Evolutionary conservation across 768 basidiomycete species (phyloP).

Genomic region (Amanita fuliginea): DNA sequence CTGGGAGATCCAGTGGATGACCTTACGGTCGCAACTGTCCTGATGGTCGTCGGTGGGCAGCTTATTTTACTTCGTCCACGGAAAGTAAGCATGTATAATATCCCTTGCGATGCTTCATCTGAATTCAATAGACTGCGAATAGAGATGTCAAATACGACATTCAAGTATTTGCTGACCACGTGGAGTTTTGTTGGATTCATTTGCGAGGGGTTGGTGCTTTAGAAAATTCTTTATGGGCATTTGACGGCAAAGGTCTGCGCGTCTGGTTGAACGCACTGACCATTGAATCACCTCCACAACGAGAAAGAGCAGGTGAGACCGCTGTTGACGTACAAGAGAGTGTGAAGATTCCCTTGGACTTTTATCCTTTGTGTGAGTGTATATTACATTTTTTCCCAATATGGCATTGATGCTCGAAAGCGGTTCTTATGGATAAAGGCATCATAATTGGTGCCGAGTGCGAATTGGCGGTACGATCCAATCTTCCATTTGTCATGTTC

Average conservation of each 20-base stretch:
- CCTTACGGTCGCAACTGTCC: constrained; percentile 84
- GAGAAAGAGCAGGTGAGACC: constrained; percentile 19
- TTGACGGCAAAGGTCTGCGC: constrained; percentile 79
- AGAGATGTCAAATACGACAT: constrained; percentile 95
- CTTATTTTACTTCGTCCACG: constrained; percentile 82
- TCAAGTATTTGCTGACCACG: constrained; percentile 92
- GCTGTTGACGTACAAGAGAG: constrained; percentile 74
- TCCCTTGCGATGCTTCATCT: neutral
- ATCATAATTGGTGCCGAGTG: constrained; percentile 96
- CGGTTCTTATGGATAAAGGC: constrained; percentile 97
- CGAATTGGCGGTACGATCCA: constrained; percentile 64
- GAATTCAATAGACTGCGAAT: constrained; percentile 46
- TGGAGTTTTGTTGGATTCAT: constrained; percentile 99
- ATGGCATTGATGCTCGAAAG: constrained; percentile 27
- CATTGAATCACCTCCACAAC: constrained; percentile 52
- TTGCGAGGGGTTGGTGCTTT: constrained; percentile 84
- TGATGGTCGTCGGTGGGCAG: constrained; percentile 92
- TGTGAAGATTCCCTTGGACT: constrained; percentile 84
- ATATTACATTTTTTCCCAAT: constrained; percentile 5
- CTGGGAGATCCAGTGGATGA: constrained; percentile 92
- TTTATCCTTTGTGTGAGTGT: constrained; percentile 86
- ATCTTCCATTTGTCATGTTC: constrained; percentile 84
- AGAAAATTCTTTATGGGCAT: constrained; percentile 97
- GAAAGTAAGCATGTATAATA: constrained; percentile 39
- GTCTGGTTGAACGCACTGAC: constrained; percentile 95